Evolutionary conservation across 179 eudicot species (phyloP), one percentile per base, ranked within the genome.

Genomic region (Silene vulgaris): DNA sequence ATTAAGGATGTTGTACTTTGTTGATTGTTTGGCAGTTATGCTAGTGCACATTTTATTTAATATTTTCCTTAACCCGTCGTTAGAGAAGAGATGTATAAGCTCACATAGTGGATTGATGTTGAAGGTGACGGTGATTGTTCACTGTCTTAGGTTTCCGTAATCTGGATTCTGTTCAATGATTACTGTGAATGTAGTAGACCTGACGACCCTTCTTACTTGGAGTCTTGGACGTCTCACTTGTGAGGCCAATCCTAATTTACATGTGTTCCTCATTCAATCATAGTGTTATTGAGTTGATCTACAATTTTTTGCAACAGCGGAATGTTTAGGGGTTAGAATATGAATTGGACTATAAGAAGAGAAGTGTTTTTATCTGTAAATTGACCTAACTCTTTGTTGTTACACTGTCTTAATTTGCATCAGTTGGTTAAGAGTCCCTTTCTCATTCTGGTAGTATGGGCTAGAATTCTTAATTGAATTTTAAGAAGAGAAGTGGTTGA

Each of bases 1-100:
- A 26, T 71, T 71, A 17, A 37, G 35, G 72, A 73, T 20, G 40
- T 50, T 32, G 71, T 70, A 64, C 72, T 17, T 17, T 60, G n/a
- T 2, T 50, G n/a, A 28, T 63, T 26, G 26, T 7, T 45, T 35
- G 13, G 17, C 1, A 13, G 0, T 48, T 26, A 57, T 65, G 21
- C 56, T 26, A 45, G 32, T 56, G n/a, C 68, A 30, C 12, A 19
- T 1, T 30, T 19, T 59, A 26, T 32, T 13, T 45, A 54, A 13
- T 67, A 3, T 48, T 9, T 50, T 66, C 9, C 13, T 17, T 43
- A 52, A 40, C 20, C 8, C 26, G 29, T 37, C 29, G 5, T 19
- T 30, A 3, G 32, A 50, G 43, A 43, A 72, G 21, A 28, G 50
- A 32, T 73, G 13, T 20, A 8, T 80, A 19, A 9, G 62, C 8